These are phyloP conservation scores for Orbilia quercus DNA, from an alignment of 2,329 filamentous ascomycete species.

Conservation along the genomic window DNA sequence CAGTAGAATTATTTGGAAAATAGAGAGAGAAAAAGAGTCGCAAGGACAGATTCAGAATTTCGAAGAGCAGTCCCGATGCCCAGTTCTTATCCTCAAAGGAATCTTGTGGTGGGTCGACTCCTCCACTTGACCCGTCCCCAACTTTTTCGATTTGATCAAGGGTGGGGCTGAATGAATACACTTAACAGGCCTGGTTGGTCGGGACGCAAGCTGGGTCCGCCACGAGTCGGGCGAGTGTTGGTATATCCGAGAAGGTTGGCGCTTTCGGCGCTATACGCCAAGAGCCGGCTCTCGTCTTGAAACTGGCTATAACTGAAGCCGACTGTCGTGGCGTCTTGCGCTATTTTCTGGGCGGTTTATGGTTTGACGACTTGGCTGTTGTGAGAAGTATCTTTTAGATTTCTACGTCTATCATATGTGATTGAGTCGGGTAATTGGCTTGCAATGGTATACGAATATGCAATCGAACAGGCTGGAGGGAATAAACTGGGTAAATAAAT, in stretches of 20 bases:
- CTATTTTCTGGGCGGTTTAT: conserved; percentile 26
- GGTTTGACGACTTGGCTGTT: no score
- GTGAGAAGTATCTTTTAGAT: no score
- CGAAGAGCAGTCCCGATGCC: conserved; percentile 30
- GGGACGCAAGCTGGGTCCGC: no score
- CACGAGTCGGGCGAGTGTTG: conserved; percentile 17
- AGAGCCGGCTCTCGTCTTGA: conserved; percentile 22
- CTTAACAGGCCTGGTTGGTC: conserved; percentile 20
- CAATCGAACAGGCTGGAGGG: not conserved
- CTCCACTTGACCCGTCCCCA: conserved; percentile 48
- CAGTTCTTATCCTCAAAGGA: conserved; percentile 32
- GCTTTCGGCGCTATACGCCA: conserved; percentile 25
- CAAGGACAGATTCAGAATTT: conserved; percentile 35
- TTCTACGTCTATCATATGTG: no score
- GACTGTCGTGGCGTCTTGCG: conserved; percentile 30
- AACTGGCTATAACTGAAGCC: conserved; percentile 32
- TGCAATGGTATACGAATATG: no score
- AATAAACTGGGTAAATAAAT: no score
- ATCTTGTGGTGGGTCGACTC: no score
- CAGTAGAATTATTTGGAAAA: not conserved
- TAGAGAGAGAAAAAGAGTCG: conserved; percentile 27
- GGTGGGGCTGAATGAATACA: conserved; percentile 16
- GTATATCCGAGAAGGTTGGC: conserved; percentile 8
- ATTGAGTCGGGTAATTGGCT: conserved; percentile 28
- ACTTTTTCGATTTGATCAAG: no score